Conservation (phyloP, 441 rosid species). For the Brassica balearica region DNA sequence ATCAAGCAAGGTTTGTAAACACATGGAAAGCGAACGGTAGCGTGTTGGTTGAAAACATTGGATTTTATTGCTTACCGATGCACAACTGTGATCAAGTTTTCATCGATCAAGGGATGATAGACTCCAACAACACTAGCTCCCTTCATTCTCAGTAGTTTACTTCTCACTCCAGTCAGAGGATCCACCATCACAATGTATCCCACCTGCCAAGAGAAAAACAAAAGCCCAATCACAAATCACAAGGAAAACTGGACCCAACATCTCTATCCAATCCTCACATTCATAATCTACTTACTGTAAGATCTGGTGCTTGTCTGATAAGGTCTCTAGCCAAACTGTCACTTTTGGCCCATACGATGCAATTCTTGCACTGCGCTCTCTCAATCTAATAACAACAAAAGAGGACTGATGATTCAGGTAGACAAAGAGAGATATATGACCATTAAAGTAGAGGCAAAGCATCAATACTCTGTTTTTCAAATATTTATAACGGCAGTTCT, state of each 20-base stretch:
- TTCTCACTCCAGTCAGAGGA: slow-evolving; percentile 62
- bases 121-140: slow-evolving; percentile 83
- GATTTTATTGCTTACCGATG: slow-evolving; percentile 59
- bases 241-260: background rate
- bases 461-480: slow-evolving; percentile 14
- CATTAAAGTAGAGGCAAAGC: slow-evolving; percentile 3
- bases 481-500: background rate
- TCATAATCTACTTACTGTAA: slow-evolving; percentile 51
- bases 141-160: slow-evolving; percentile 70
- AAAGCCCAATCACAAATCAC: background rate
- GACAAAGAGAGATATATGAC: slow-evolving; percentile 14
- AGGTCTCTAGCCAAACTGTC: slow-evolving; percentile 81
- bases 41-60: background rate
- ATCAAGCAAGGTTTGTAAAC: slow-evolving; percentile 21
- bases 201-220: slow-evolving; percentile 53
- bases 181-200: slow-evolving; percentile 94
- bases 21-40: slow-evolving; percentile 18
- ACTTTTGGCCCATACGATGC: slow-evolving; percentile 93
- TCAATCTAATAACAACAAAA: slow-evolving; percentile 59
- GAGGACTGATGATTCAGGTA: slow-evolving; percentile 3
- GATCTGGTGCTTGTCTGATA: slow-evolving; percentile 61
- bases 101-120: slow-evolving; percentile 78
- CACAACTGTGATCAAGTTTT: slow-evolving; percentile 57
- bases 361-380: slow-evolving; percentile 64
- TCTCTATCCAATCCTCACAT: background rate